Percentiles rank a stretch among this genome's conserved stretches.
Evolutionary conservation across 1,284 basidiomycete genomes (phyloP).

Genomic region (Neotropicomus parvogracilis): DNA sequence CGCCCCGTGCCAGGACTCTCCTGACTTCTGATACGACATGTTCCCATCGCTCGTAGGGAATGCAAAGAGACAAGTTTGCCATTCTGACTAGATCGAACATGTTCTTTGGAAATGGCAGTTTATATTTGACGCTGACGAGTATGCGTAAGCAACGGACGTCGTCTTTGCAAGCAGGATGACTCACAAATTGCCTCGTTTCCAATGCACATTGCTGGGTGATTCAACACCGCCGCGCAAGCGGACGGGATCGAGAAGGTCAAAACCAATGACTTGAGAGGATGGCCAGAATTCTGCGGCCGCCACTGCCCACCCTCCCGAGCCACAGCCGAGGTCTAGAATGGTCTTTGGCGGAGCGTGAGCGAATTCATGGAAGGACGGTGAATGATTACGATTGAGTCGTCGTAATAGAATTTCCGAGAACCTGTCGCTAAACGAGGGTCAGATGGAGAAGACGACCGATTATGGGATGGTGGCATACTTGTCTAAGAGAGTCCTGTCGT

Average conservation of each 20-base stretch:
- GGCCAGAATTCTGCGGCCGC: conserved; percentile 61
- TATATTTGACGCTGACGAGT: conserved; percentile 46
- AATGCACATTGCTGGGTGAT: conserved; percentile 47
- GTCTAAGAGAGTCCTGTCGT: conserved; percentile 53
- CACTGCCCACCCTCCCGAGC: conserved; percentile 60
- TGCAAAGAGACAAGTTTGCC: conserved; percentile 57
- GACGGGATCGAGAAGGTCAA: conserved; percentile 61
- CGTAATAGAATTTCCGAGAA: conserved; percentile 51
- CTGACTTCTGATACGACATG: conserved; percentile 53
- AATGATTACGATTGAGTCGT: conserved; percentile 45
- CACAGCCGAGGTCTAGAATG: conserved; percentile 73
- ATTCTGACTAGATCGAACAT: conserved; percentile 70
- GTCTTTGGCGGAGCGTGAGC: conserved; percentile 46
- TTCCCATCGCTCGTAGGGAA: conserved; percentile 58
- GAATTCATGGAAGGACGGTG: conserved; percentile 59
- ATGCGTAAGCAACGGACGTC: conserved; percentile 8
- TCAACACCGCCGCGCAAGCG: conserved; percentile 28
- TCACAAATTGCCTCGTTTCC: conserved; percentile 64
- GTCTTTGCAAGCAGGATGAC: conserved; percentile 25
- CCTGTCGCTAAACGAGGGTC: conserved; percentile 46
- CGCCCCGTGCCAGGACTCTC: conserved; percentile 58
- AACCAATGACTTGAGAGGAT: conserved; percentile 51
- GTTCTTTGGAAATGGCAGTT: conserved; percentile 55
- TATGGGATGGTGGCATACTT: conserved; percentile 42
- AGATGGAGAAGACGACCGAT: conserved; percentile 10